Evolutionary conservation across 495 filamentous ascomycete species (phyloP).

Genomic region (Aspergillus asperescens): DNA sequence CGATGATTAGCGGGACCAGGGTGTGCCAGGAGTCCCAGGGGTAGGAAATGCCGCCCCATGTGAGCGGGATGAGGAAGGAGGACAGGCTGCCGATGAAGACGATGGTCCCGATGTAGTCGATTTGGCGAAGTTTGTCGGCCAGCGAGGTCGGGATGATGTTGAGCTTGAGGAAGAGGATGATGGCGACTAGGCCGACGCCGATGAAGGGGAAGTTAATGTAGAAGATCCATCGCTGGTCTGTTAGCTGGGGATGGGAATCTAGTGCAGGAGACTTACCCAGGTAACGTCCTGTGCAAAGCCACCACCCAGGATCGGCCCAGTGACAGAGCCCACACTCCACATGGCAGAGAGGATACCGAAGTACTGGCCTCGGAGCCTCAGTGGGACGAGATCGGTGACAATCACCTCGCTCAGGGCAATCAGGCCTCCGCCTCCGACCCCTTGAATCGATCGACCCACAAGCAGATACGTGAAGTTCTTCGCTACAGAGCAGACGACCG

Average conservation of each 20-base stretch:
- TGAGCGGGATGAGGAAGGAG: constrained; percentile 48
- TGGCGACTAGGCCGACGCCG: constrained; percentile 36
- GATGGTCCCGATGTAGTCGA: constrained; percentile 52
- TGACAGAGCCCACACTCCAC: constrained; percentile 63
- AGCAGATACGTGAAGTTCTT: constrained; percentile 61
- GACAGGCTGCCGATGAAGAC: constrained; percentile 45
- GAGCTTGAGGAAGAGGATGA: constrained; percentile 44
- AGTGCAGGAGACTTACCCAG: constrained; percentile 47
- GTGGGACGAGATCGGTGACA: constrained; percentile 59
- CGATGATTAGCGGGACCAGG: constrained; percentile 35
- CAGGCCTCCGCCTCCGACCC: constrained; percentile 68
- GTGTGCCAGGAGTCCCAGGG: constrained; percentile 48
- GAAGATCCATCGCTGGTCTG: constrained; percentile 38
- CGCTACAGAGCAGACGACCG: constrained; percentile 49
- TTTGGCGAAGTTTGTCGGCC: constrained; percentile 28
- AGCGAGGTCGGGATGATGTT: constrained; percentile 25
- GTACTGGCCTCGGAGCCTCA: constrained; percentile 43
- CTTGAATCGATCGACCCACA: constrained; percentile 61
- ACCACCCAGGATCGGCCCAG: constrained; percentile 64
- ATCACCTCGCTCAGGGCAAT: constrained; percentile 61
- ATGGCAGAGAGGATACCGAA: constrained; percentile 49
- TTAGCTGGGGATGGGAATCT: too few species aligned
- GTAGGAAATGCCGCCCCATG: constrained; percentile 52
- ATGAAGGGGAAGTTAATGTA: constrained; percentile 50
- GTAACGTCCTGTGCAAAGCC: constrained; percentile 59